These are phyloP conservation scores for Chimonanthus salicifolius DNA, from an alignment of 164 flowering plant species.

Conservation along the genomic window DNA sequence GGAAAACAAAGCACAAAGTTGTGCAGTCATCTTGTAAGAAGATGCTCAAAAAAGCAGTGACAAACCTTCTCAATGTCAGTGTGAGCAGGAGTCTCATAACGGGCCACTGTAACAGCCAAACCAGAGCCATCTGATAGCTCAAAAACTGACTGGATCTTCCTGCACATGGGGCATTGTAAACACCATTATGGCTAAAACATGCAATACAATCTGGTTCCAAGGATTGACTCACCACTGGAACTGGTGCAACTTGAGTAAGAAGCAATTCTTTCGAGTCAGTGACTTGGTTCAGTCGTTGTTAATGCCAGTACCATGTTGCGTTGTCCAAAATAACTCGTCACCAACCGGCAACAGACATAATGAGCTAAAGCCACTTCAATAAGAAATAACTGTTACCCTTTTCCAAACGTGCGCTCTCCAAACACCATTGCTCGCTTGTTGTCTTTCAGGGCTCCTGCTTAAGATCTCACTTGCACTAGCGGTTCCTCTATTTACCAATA, in stretches of 20 bases:
- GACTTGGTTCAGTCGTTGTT: too few species aligned
- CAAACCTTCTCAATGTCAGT: constrained; percentile 89
- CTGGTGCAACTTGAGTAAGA: too few species aligned
- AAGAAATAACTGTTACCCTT: constrained; percentile 55
- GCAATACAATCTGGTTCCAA: neutral
- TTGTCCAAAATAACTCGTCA: too few species aligned
- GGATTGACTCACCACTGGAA: too few species aligned
- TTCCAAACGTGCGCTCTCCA: constrained; percentile 96
- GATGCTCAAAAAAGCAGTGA: neutral
- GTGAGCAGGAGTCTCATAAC: constrained; percentile 96
- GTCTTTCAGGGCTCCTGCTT: constrained; percentile 94
- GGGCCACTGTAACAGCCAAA: constrained; percentile 94
- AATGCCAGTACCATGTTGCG: too few species aligned
- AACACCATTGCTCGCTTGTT: constrained; percentile 85
- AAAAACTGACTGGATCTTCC: constrained; percentile 81
- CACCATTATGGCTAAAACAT: neutral
- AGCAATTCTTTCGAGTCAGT: too few species aligned
- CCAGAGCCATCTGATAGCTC: constrained; percentile 98
- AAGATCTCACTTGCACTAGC: constrained; percentile 99
- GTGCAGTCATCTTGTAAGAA: neutral
- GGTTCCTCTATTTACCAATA: constrained; percentile 92
- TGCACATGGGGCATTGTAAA: constrained; percentile 10
- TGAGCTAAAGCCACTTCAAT: neutral
- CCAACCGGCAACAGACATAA: too few species aligned
- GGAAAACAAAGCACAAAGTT: too few species aligned